Evolutionary conservation across 164 flowering plant genomes (phyloP).

Genomic region (Berberis thunbergii): DNA sequence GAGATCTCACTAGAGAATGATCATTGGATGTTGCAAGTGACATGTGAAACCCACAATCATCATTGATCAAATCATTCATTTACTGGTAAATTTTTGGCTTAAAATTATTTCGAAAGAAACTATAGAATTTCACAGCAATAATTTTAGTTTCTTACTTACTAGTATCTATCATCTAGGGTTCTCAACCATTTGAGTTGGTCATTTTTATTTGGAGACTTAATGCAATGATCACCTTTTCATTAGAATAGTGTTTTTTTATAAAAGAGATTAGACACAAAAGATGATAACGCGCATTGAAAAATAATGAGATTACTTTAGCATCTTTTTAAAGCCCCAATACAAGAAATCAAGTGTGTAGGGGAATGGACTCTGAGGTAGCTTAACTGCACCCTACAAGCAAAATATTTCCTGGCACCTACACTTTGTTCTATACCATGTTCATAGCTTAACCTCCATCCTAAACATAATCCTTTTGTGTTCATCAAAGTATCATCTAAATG

Average conservation of each 20-base stretch:
- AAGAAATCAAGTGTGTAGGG: slow-evolving; percentile 1
- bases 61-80: too few species aligned
- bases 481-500: slow-evolving; percentile 25
- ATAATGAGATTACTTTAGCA: slow-evolving; percentile 15
- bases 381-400: neutral
- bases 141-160: too few species aligned
- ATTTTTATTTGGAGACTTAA: neutral
- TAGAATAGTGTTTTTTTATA: neutral
- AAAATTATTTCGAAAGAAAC: too few species aligned
- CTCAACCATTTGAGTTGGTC: too few species aligned
- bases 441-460: neutral
- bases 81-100: too few species aligned
- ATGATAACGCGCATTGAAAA: neutral
- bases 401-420: neutral
- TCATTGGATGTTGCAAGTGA: too few species aligned
- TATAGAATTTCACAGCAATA: too few species aligned
- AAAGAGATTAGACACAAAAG: neutral
- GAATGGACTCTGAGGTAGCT: neutral
- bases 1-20: too few species aligned
- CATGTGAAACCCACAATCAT: too few species aligned
- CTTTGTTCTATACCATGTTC: too few species aligned
- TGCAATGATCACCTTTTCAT: neutral
- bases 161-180: too few species aligned
- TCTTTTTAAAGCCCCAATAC: slow-evolving; percentile 18
- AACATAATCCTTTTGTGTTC: neutral